These are phyloP conservation scores for Kingdonia uniflora DNA, from an alignment of 164 flowering plant genomes.

Conservation along the genomic window DNA sequence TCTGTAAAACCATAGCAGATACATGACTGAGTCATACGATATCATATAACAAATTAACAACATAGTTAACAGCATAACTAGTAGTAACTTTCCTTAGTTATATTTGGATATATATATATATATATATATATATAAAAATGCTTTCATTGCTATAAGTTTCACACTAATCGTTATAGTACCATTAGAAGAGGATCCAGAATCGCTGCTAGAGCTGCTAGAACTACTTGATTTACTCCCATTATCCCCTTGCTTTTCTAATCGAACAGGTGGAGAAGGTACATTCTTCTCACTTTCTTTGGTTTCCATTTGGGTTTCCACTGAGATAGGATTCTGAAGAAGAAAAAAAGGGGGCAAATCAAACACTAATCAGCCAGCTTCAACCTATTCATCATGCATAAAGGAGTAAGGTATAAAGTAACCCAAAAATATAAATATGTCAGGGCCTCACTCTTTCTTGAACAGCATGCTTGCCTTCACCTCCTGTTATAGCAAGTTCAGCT, in stretches of 20 bases:
- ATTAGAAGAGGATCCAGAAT: slow-evolving; percentile 82
- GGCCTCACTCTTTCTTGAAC: slow-evolving; percentile 20
- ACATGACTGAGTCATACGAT: too few relatives aligned
- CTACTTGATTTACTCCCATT: slow-evolving; percentile 54
- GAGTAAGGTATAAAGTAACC: too few relatives aligned
- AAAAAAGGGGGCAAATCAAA: not conserved
- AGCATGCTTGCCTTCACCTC: slow-evolving; percentile 19
- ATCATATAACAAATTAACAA: not conserved
- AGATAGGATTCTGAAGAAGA: slow-evolving; percentile 24
- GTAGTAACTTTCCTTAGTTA: not conserved
- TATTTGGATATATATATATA: not conserved
- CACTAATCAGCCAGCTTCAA: not conserved
- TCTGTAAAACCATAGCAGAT: slow-evolving; percentile 26
- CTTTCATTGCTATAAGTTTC: too few relatives aligned
- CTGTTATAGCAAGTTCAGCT: slow-evolving; percentile 36
- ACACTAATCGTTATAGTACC: slow-evolving; percentile 36
- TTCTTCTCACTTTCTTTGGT: slow-evolving; percentile 37
- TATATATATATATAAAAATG: not conserved
- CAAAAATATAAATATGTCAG: too few relatives aligned
- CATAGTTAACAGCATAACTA: too few relatives aligned
- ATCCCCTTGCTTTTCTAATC: slow-evolving; percentile 36
- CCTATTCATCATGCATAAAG: too few relatives aligned
- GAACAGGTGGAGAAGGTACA: slow-evolving; percentile 32
- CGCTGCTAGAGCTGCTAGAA: slow-evolving; percentile 80
- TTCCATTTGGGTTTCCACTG: slow-evolving; percentile 22